phyloP scores from a whole-genome alignment of 805 yeast species.

The Isabelozyma heimii region DNA sequence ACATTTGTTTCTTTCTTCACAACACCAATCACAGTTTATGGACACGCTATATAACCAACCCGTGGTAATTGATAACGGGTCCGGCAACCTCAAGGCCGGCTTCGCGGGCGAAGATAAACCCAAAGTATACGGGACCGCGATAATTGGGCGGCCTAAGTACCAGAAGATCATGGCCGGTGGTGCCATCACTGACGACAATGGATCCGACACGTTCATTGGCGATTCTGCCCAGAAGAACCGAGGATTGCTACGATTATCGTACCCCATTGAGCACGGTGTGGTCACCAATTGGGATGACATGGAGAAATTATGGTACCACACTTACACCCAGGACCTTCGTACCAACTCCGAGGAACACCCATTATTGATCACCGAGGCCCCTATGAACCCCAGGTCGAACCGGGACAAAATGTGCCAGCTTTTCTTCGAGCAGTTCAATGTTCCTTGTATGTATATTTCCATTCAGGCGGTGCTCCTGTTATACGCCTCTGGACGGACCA shows the following conservation, averaged over 20 bases:
- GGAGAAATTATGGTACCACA: conserved; percentile 76
- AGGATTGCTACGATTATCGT: conserved; percentile 67
- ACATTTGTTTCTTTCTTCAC: not conserved
- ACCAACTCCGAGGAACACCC: conserved; percentile 80
- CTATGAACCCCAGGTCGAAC: conserved; percentile 67
- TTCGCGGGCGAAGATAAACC: conserved; percentile 92
- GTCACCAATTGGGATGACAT: conserved; percentile 83
- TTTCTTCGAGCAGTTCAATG: conserved; percentile 67
- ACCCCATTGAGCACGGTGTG: conserved; percentile 80
- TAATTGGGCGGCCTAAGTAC: conserved; percentile 83
- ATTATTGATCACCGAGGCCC: conserved; percentile 82
- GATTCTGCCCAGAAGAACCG: conserved; percentile 68
- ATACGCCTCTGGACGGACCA: conserved; percentile 87
- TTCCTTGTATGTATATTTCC: conserved; percentile 72
- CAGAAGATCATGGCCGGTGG: conserved; percentile 71
- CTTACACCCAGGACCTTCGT: conserved; percentile 56
- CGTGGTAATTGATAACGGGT: conserved; percentile 57
- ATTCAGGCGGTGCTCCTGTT: conserved; percentile 78
- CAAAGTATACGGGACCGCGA: conserved; percentile 55
- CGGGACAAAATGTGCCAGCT: conserved; percentile 62
- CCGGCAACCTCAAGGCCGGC: conserved; percentile 83
- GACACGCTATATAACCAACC: conserved; percentile 41
- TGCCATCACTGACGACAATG: conserved; percentile 18
- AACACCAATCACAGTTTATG: not conserved
- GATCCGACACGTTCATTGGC: conserved; percentile 68